Evolutionary conservation across 1,284 basidiomycete genomes (phyloP), one percentile per base, ranked within the genome.

Genomic region (Lignosus rhinocerotis): DNA sequence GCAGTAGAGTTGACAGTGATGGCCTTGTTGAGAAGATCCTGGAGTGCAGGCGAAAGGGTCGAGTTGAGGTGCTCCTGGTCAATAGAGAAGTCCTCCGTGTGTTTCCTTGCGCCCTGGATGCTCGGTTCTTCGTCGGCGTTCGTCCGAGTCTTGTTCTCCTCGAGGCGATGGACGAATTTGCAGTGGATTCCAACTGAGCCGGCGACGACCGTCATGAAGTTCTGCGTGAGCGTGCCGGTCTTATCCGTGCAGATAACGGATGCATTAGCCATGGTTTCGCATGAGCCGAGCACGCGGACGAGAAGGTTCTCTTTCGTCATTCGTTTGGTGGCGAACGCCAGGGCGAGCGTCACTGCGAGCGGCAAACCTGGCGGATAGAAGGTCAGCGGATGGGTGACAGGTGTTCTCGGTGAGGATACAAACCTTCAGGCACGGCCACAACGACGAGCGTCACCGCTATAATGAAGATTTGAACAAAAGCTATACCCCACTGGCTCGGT

Each of bases 181-280:
- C 90, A 91, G 67, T 95, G 88, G 52, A 97, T 85, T 36, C 96
- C 96, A 55, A 98, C 80, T 31, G 94, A 94, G 39, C 96, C 96
- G 14, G 96, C 95, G 51, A 99, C 96, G 67, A 99, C 91, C 16
- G 88, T 86, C 96, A 99, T 99, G 69, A 80, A 81, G 78, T 98
- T 98, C 71, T 94, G 91, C 0, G 96, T 98, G 30, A 95, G 86
- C 7, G 94, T 92, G 49, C 93, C 93, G 1, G 95, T 96, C 79
- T 98, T 98, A 80, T 97, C 94, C 19, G 95, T 98, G 77, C 95
- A 98, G 31, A 98, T 85, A 61, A 98, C 96, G 21, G 91, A 96
- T 12, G 95, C 93, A 71, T 98, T 98, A 34, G 93, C 96, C 96
- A 98, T 99, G 7, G 94, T 98, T 79, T 98, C 96, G 75, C 96